Conservation (phyloP, 176 grass and related monocot genomes). For the Pontederia crassipes region DNA sequence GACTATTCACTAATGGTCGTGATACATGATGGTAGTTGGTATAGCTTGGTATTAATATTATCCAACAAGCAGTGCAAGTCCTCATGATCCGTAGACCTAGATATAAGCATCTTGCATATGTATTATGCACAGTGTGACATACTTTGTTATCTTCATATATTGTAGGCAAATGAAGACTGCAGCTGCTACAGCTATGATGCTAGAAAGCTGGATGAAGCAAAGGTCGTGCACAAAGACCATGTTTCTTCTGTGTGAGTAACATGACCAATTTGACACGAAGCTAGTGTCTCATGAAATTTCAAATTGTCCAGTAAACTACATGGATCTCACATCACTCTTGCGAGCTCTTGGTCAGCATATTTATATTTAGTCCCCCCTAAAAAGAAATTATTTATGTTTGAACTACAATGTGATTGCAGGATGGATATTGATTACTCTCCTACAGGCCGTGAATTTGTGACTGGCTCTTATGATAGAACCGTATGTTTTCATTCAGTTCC, state of each 20-base stretch:
- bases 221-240: conserved; percentile 90
- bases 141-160: background rate
- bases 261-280: background rate
- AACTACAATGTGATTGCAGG: conserved; percentile 37
- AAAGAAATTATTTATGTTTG: conserved; percentile 12
- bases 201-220: conserved; percentile 86
- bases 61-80: too few relatives aligned
- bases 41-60: too few relatives aligned
- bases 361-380: background rate
- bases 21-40: too few relatives aligned
- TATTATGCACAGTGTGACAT: too few relatives aligned
- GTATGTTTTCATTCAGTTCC: conserved; percentile 21
- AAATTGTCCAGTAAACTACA: too few relatives aligned
- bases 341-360: background rate
- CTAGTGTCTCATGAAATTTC: background rate
- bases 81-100: too few relatives aligned
- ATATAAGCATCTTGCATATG: too few relatives aligned
- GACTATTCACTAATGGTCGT: too few relatives aligned
- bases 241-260: conserved; percentile 94
- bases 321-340: too few relatives aligned
- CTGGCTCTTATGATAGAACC: conserved; percentile 97
- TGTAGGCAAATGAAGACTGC: conserved; percentile 96
- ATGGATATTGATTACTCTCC: conserved; percentile 99
- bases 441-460: conserved; percentile 92
- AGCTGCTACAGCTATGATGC: conserved; percentile 90